Evolutionary conservation across 176 grass and related monocot species (phyloP), one percentile per base, ranked within the genome.

Genomic region (Eremochloa ophiuroides): DNA sequence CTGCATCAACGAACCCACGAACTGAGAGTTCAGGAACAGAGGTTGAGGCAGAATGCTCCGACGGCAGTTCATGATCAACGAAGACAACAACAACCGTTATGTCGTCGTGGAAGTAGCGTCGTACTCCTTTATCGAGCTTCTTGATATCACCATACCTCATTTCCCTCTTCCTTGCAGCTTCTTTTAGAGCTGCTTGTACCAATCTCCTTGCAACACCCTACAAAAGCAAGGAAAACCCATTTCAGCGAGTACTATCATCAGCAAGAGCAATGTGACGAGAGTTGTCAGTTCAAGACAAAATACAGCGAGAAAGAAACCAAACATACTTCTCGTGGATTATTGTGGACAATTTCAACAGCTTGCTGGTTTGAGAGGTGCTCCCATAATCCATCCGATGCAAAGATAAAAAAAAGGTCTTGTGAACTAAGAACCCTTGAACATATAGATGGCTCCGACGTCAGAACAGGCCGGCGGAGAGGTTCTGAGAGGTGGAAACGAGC

Each of bases 361-460:
- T 94, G 81, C 76, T 98, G 88, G 62, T 98, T 98, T 33, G 84
- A 90, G 73, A 98, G 82, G 69, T 98, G 96, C 79, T 95, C 96
- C 96, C 96, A 98, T 12, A 98, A 86, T 85, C 96, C 96, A 80
- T 98, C 96, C 9, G 96, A 91, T 76, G 96, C 96, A 69, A 98
- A 95, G 66, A 98, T 95, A 25, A 98, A 59, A 53, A 98, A 98
- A 41, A 85, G 80, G 82, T 98, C 96, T 74, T 91, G 90, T 62
- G 90, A 91, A 80, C 82, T 44, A 71, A 98, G 85, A 42, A 80
- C 76, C 86, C 90, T 86, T 9, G 86, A 89, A 51, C 31, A 67
- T 76, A 95, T 59, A 48, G 96, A 95, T 62, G 96, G 96, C 47
- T 93, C 92, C 11, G 96, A 92, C 7, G 86, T 93, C 60, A 98